These are phyloP conservation scores for Orbilia javanica DNA, from an alignment of 2,329 filamentous ascomycete genomes.

Conservation along the genomic window DNA sequence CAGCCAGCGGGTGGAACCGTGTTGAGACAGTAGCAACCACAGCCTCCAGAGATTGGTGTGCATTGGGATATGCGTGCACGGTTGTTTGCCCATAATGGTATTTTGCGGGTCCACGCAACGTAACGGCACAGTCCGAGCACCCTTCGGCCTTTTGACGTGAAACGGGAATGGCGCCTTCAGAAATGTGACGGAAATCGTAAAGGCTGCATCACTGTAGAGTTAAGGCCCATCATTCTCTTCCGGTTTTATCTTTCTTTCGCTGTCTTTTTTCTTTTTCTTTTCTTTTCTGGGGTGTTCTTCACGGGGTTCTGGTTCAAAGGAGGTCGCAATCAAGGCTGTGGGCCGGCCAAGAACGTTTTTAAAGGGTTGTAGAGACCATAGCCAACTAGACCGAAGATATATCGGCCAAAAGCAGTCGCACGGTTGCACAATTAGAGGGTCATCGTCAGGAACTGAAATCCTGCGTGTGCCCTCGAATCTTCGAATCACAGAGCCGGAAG, in stretches of 20 bases:
- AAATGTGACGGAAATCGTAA: neutral
- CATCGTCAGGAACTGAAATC: slow-evolving; percentile 48
- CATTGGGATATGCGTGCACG: neutral
- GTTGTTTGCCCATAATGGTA: neutral
- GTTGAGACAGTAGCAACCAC: slow-evolving; percentile 11
- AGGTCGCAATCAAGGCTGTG: slow-evolving; percentile 11
- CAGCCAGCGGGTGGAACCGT: neutral
- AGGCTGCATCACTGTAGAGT: neutral
- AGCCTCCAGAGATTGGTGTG: neutral
- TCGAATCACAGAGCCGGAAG: slow-evolving; percentile 1
- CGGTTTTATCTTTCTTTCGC: neutral
- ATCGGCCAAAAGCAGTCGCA: slow-evolving; percentile 22
- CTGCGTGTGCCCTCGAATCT: slow-evolving; percentile 36
- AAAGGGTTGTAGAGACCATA: neutral
- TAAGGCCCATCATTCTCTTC: neutral
- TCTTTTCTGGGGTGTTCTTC: too few species aligned
- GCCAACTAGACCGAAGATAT: neutral
- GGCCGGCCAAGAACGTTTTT: neutral
- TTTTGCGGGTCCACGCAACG: neutral
- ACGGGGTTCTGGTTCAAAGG: too few species aligned
- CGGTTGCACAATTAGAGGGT: slow-evolving; percentile 14
- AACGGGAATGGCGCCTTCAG: neutral
- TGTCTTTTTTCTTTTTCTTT: neutral
- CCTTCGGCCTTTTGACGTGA: neutral
- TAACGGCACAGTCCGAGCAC: neutral